Percentiles rank a stretch among this genome's conserved stretches.
phyloP scores from a whole-genome alignment of 495 filamentous ascomycete genomes.

The Xylaria longipes region DNA sequence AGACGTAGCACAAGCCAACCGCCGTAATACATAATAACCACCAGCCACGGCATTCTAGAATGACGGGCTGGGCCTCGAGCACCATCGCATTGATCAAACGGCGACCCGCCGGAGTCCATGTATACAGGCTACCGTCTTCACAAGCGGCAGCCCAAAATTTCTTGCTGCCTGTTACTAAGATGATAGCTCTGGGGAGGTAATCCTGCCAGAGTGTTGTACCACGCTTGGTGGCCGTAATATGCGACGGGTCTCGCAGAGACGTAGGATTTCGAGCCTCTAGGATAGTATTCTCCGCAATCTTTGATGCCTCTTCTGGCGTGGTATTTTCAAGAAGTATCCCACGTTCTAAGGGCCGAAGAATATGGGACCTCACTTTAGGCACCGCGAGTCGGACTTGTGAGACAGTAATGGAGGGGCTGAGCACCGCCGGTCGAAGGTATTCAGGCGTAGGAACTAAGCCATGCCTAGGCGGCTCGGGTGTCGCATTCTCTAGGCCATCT shows the following conservation, averaged over 20 bases:
- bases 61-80: slow-evolving; percentile 90
- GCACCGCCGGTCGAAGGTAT: slow-evolving; percentile 84
- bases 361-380: slow-evolving; percentile 82
- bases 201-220: slow-evolving; percentile 93
- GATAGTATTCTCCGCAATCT: slow-evolving; percentile 62
- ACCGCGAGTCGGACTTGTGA: slow-evolving; percentile 90
- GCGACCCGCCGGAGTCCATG: slow-evolving; percentile 94
- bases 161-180: slow-evolving; percentile 87
- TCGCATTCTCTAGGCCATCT: slow-evolving; percentile 76
- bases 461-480: slow-evolving; percentile 56
- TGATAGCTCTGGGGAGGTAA: slow-evolving; percentile 80
- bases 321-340: slow-evolving; percentile 52
- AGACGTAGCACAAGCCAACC: slow-evolving; percentile 88
- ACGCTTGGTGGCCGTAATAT: slow-evolving; percentile 79
- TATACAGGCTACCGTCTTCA: slow-evolving; percentile 91
- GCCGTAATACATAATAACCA: slow-evolving; percentile 90
- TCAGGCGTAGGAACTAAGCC: slow-evolving; percentile 79
- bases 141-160: slow-evolving; percentile 91
- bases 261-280: slow-evolving; percentile 60
- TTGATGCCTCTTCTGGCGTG: slow-evolving; percentile 63
- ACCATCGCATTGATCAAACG: slow-evolving; percentile 82
- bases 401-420: slow-evolving; percentile 77
- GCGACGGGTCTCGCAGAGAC: slow-evolving; percentile 76
- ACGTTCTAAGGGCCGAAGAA: slow-evolving; percentile 69
- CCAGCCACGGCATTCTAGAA: slow-evolving; percentile 86